phyloP scores from a whole-genome alignment of 345 rosid genomes.

The Abelmoschus esculentus region DNA sequence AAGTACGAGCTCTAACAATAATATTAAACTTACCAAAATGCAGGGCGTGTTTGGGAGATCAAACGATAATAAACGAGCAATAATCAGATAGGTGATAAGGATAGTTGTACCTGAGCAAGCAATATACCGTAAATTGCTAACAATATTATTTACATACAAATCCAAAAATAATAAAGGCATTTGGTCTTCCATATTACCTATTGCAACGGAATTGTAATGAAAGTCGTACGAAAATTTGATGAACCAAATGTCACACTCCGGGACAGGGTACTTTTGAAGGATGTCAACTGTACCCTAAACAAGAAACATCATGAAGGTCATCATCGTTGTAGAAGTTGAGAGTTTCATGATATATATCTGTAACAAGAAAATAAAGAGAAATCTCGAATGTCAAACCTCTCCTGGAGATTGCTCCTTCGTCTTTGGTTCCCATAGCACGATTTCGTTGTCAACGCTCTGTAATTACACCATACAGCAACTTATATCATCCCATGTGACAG shows the following conservation, averaged over 20 bases:
- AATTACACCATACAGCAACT: constrained; percentile 15
- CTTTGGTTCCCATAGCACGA: constrained; percentile 89
- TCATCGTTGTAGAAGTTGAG: background rate
- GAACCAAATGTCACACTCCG: constrained; percentile 94
- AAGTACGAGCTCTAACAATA: background rate
- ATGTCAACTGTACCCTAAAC: constrained; percentile 78
- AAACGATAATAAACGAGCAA: background rate
- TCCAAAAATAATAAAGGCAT: background rate
- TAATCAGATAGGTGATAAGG: background rate
- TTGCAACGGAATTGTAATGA: constrained; percentile 60
- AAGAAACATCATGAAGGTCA: background rate
- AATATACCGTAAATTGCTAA: background rate
- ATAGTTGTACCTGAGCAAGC: background rate
- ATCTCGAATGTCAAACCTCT: constrained; percentile 46
- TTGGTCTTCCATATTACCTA: constrained; percentile 41
- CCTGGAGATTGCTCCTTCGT: constrained; percentile 97
- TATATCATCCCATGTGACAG: background rate
- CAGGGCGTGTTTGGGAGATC: background rate
- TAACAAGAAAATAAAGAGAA: background rate
- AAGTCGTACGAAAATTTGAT: constrained; percentile 92
- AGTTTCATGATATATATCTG: background rate
- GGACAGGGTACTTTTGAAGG: constrained; percentile 85
- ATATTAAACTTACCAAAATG: background rate
- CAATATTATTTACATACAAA: background rate
- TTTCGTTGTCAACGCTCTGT: constrained; percentile 98